phyloP scores from a whole-genome alignment of 345 rosid species.

The Trapa incisa region DNA sequence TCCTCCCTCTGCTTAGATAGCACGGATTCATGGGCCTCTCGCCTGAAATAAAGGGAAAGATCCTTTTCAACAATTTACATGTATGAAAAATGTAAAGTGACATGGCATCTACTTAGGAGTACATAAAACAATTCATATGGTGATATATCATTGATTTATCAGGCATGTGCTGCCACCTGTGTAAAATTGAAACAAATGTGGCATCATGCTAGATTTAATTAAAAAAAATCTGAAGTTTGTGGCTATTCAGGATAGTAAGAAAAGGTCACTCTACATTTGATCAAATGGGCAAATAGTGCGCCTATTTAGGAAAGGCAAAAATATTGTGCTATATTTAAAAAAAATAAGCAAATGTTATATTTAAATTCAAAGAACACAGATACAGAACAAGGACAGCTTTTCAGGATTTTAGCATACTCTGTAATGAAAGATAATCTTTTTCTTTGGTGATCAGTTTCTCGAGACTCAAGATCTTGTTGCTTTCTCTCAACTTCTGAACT shows the following conservation, averaged over 20 bases:
- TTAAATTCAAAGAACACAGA: constrained; percentile 3
- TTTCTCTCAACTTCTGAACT: constrained; percentile 74
- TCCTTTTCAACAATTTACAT: not conserved
- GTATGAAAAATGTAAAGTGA: too few species aligned
- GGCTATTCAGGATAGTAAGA: too few species aligned
- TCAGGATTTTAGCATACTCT: constrained; percentile 39
- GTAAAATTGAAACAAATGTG: too few species aligned
- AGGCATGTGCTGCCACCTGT: too few species aligned
- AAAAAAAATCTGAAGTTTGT: too few species aligned
- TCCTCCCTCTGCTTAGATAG: constrained; percentile 89
- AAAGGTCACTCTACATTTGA: too few species aligned
- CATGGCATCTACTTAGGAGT: too few species aligned
- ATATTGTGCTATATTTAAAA: too few species aligned
- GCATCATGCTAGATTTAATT: too few species aligned
- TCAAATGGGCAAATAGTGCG: too few species aligned
- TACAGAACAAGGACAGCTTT: not conserved
- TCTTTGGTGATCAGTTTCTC: constrained; percentile 50
- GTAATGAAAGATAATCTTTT: constrained; percentile 63
- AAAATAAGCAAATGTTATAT: not conserved
- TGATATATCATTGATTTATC: too few species aligned
- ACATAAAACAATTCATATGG: too few species aligned
- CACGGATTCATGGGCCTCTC: constrained; percentile 50
- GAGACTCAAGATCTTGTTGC: constrained; percentile 56
- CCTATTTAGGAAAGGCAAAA: not conserved
- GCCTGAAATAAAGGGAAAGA: constrained; percentile 30